These are phyloP conservation scores for Diospyros kaki DNA, from an alignment of 148 eudicot genomes.

Conservation along the genomic window DNA sequence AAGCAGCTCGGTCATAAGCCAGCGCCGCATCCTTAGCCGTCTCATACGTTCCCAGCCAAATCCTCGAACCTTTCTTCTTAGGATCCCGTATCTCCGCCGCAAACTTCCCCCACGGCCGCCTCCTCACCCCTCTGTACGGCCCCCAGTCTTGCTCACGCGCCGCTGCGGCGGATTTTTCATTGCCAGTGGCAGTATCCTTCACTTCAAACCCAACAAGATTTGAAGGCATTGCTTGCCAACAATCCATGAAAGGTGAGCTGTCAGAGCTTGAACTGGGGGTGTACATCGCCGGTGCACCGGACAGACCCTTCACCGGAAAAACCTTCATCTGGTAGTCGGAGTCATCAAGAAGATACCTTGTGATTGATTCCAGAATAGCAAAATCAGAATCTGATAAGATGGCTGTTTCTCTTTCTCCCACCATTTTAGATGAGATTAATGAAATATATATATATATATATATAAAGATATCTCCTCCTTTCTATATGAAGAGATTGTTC, in stretches of 20 bases:
- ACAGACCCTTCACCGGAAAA: background rate
- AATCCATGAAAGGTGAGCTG: background rate
- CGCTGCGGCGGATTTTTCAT: background rate
- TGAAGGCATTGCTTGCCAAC: background rate
- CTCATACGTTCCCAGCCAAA: slow-evolving; percentile 35
- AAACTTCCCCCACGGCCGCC: slow-evolving; percentile 36
- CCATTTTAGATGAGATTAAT: too few species aligned
- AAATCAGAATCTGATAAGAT: slow-evolving; percentile 10
- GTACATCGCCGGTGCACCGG: background rate
- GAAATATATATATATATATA: too few species aligned
- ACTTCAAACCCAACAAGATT: background rate
- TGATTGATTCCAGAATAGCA: slow-evolving; percentile 12
- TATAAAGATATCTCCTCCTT: too few species aligned
- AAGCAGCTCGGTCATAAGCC: slow-evolving; percentile 34
- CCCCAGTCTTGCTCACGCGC: slow-evolving; percentile 12
- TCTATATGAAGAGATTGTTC: too few species aligned
- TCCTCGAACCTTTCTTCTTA: slow-evolving; percentile 20
- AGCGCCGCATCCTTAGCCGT: slow-evolving; percentile 30
- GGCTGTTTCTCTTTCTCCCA: background rate
- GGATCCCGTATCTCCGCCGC: slow-evolving; percentile 32
- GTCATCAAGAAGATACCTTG: slow-evolving; percentile 15
- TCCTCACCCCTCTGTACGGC: slow-evolving; percentile 25
- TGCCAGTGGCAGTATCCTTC: background rate
- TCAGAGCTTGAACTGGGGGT: background rate
- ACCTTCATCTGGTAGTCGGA: background rate